Evolutionary conservation across 2,329 filamentous ascomycete species (phyloP).

Genomic region (Fusarium haematococcum): DNA sequence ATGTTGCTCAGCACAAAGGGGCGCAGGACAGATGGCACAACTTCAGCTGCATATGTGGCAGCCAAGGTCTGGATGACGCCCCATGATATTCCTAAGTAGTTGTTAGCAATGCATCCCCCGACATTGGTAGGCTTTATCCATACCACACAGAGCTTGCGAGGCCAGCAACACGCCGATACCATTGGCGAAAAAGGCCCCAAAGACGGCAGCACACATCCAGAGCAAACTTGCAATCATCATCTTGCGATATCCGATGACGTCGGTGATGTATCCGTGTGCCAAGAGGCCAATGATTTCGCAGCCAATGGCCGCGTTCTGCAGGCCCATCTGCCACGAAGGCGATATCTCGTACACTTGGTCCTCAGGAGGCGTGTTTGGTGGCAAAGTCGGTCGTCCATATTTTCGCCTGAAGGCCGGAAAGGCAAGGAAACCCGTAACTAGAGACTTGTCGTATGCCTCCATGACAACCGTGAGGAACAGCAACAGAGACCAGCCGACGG

Average conservation of each 20-base stretch:
- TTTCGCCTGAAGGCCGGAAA: constrained; percentile 36
- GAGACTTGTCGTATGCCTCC: constrained; percentile 41
- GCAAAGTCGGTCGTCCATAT: constrained; percentile 40
- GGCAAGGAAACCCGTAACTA: constrained; percentile 38
- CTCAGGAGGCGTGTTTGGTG: constrained; percentile 25
- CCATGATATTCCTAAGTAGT: constrained; percentile 47
- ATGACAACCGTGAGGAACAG: constrained; percentile 42
- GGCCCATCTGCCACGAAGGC: constrained; percentile 38
- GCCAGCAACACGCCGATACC: constrained; percentile 48
- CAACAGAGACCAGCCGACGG: constrained; percentile 40
- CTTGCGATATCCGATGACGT: constrained; percentile 52
- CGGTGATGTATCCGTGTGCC: constrained; percentile 54
- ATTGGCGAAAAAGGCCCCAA: constrained; percentile 52
- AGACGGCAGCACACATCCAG: constrained; percentile 52
- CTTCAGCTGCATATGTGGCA: constrained; percentile 56
- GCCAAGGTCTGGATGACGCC: constrained; percentile 52
- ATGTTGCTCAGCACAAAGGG: constrained; percentile 53
- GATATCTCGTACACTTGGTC: constrained; percentile 51
- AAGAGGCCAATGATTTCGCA: constrained; percentile 53
- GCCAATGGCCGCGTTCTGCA: constrained; percentile 36
- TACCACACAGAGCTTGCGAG: constrained; percentile 50
- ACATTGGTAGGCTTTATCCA: not conserved
- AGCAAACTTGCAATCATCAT: constrained; percentile 53
- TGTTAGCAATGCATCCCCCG: not conserved
- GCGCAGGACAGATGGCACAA: constrained; percentile 47